Base-by-base conservation (phyloP, 164 flowering plant species). In the Chimonanthus salicifolius region DNA sequence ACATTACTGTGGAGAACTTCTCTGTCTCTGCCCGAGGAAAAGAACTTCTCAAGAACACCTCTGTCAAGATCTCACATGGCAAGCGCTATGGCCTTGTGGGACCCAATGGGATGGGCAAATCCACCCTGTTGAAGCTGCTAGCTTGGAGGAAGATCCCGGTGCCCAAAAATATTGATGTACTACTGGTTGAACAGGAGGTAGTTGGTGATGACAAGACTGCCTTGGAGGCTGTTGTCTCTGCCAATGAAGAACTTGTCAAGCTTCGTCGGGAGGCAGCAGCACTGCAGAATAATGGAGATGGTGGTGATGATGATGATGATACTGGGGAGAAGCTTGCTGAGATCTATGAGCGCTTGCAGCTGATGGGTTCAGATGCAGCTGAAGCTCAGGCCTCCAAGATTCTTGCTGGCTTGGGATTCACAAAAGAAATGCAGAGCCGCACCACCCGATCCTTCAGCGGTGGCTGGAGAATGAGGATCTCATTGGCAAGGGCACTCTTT, bases 401-500 rank as follows among this genome's bases (percentile, higher is more conserved):
- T 78, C 89, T 92, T 64, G 90, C 91, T 69, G 95, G 95, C 4
- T 77, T 92, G 82, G 97, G 97, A 45, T 92, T 92, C 77, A 87
- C 89, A 1, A 86, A 88, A 74, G 86, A 85, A 4, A 92, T 92
- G 97, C 97, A 90, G 70, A 81, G 58, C 5, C 89, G 92, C 3
- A 65, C 75, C 18, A 77, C 79, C 20, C 62, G 58, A 70, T 89
- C 92, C 9, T 92, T 92, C 72, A 90, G 95, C 82, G 95, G 97
- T 75, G 95, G 97, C 13, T 90, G 97, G 97, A 89, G 97, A 74
- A 92, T 90, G 97, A 88, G 95, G 76, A 92, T 92, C 21, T 90
- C 92, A 43, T 75, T 92, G 75, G 95, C 97, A 45, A 79, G 94
- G 83, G 95, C 97, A 5, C 92, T 90, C 44, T 92, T 92, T 81